Percentiles rank a stretch among this genome's conserved stretches.
Evolutionary conservation across 129 eudicot species (phyloP).

Genomic region (Tagetes erecta): DNA sequence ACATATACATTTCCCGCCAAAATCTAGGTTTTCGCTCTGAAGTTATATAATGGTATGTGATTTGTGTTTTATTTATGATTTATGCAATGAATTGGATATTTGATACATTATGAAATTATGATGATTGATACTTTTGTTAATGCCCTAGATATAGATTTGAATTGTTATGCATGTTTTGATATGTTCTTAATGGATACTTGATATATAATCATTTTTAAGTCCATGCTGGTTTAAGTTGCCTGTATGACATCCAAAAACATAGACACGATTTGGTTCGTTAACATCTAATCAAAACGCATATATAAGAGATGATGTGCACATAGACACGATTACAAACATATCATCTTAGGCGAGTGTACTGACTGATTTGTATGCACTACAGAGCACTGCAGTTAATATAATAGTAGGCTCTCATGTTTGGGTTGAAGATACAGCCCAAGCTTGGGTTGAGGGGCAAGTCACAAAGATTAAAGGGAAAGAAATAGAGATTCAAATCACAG

Average conservation of each 20-base stretch:
- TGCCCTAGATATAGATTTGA: neutral
- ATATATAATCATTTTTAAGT: neutral
- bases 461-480: constrained; percentile 67
- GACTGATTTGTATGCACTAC: constrained; percentile 34
- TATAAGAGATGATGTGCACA: neutral
- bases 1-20: constrained; percentile 1
- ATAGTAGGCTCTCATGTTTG: constrained; percentile 89
- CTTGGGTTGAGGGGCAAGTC: constrained; percentile 90
- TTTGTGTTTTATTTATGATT: constrained; percentile 2
- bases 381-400: constrained; percentile 86
- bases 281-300: neutral
- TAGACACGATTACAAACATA: neutral
- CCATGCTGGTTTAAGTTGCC: neutral
- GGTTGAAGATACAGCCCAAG: constrained; percentile 72
- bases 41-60: constrained; percentile 30
- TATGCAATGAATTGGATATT: constrained; percentile 13
- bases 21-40: constrained; percentile 16
- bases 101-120: neutral
- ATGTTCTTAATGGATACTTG: neutral
- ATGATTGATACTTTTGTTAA: neutral
- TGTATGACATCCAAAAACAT: constrained; percentile 10
- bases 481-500: constrained; percentile 52
- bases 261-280: too few species aligned
- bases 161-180: constrained; percentile 26
- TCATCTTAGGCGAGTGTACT: constrained; percentile 2